Evolutionary conservation across 2,329 filamentous ascomycete species (phyloP), one percentile per base, ranked within the genome.

Genomic region (Botrytis aclada): DNA sequence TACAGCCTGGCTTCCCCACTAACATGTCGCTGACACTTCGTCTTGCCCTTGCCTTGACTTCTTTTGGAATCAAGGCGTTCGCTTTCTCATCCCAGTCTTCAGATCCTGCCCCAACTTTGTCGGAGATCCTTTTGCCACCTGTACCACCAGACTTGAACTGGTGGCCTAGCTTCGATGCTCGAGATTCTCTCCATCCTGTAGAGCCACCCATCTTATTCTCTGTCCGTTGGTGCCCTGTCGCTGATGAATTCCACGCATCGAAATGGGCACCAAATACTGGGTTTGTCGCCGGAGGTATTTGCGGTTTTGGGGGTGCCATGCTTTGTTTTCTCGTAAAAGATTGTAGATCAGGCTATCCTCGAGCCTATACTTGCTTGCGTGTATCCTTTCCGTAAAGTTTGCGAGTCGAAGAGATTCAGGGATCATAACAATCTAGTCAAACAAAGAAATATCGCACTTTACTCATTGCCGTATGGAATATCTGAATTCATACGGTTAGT

Each of bases 171-270:
- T 95, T 96, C 71, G 85, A 82, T 62, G 86, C 88, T 60, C 93
- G 88, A 22, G 89, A 91, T 69, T 89, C 85, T 37, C 93, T 89
- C 93, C 94, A 97, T 79, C 88, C 86, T 76, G 84, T 89, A 77
- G 85, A 87, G 37, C 87, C 87, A 2, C 88, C 87, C 1, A 91
- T 85, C 5, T 84, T 83, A 74, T 89, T 90, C 74, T 95, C 92
- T 60, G 92, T 89, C 58, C 89, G 87, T 82, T 97, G 94, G 81
- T 97, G 93, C 63, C 93, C 93, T 0, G 91, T 90, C 9, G 91
- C 89, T 20, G 89, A 88, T 22, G 90, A 90, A 82, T 94, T 94
- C 89, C 90, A 93, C 8, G 89, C 85, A 81, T 92, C 90, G 78
- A 91, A 92, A 74, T 80, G 79, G 51, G 82, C 82, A 39, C 82